Percentiles rank a stretch among this genome's conserved stretches.
Conservation (phyloP, 1,284 basidiomycete genomes). For the Leccinum subrobustum region DNA sequence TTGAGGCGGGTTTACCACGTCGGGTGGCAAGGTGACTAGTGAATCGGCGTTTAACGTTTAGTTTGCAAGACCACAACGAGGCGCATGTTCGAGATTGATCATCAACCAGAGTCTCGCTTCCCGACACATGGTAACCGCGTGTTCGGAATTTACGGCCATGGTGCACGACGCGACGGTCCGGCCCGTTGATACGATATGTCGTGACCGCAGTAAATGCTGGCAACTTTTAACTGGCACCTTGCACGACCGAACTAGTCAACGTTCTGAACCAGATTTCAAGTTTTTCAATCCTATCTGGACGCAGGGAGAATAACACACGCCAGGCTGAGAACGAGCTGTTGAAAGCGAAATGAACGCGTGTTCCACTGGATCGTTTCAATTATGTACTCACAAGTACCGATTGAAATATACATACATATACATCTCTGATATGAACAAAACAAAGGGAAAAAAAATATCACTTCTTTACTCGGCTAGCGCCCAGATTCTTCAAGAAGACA, state of each 20-base stretch:
- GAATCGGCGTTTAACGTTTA: constrained; percentile 22
- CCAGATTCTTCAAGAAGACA: constrained; percentile 2
- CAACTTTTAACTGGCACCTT: not conserved
- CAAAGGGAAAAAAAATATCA: not conserved
- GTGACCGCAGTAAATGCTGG: not conserved
- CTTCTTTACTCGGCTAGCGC: not conserved
- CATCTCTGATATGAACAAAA: no score
- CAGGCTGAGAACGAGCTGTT: not conserved
- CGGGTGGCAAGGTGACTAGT: constrained; percentile 12
- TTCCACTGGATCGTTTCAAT: not conserved
- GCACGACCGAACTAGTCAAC: no score
- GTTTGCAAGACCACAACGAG: constrained; percentile 27
- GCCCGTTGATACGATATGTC: constrained; percentile 6
- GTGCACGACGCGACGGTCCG: constrained; percentile 13
- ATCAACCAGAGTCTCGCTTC: constrained; percentile 17
- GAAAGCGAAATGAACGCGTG: constrained; percentile 20
- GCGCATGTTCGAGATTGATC: constrained; percentile 24
- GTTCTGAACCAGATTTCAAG: not conserved
- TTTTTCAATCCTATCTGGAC: not conserved
- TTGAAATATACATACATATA: not conserved
- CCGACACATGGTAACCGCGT: constrained; percentile 30
- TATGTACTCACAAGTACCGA: not conserved
- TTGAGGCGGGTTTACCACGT: constrained; percentile 16
- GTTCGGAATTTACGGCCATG: constrained; percentile 26
- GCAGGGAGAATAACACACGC: not conserved